Conservation (phyloP, 2,329 filamentous ascomycete species). For the Arthrobotrys iridis region DNA sequence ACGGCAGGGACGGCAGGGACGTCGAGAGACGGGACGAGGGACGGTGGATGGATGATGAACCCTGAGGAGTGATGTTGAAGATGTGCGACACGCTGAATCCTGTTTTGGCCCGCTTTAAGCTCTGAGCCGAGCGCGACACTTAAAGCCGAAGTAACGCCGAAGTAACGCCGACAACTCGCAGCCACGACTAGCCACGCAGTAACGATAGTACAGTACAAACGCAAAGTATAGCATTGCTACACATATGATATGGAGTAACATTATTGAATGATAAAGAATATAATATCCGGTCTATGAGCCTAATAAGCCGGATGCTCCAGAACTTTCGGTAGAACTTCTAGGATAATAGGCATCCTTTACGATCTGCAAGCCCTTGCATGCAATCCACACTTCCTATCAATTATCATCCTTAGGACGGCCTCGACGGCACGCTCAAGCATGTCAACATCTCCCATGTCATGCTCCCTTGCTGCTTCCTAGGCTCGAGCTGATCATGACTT, state of each 20-base stretch:
- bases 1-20: background rate
- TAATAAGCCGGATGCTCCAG: constrained; percentile 31
- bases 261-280: constrained; percentile 1
- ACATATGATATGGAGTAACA: background rate
- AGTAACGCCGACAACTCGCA: background rate
- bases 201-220: background rate
- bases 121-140: background rate
- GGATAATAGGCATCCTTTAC: constrained; percentile 14
- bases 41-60: constrained; percentile 11
- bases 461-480: constrained; percentile 2
- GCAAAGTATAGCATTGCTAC: background rate
- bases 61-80: constrained; percentile 25
- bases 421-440: constrained; percentile 19
- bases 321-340: constrained; percentile 33
- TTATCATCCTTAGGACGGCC: background rate
- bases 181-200: too few species aligned
- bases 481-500: background rate
- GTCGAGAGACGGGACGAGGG: background rate
- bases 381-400: constrained; percentile 3
- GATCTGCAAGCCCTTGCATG: constrained; percentile 31
- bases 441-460: constrained; percentile 1
- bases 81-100: constrained; percentile 49
- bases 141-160: constrained; percentile 24
- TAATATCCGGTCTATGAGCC: constrained; percentile 21
- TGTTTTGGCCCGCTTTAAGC: constrained; percentile 22